Evolutionary conservation across 345 rosid genomes (phyloP).

Genomic region (Draba incana): DNA sequence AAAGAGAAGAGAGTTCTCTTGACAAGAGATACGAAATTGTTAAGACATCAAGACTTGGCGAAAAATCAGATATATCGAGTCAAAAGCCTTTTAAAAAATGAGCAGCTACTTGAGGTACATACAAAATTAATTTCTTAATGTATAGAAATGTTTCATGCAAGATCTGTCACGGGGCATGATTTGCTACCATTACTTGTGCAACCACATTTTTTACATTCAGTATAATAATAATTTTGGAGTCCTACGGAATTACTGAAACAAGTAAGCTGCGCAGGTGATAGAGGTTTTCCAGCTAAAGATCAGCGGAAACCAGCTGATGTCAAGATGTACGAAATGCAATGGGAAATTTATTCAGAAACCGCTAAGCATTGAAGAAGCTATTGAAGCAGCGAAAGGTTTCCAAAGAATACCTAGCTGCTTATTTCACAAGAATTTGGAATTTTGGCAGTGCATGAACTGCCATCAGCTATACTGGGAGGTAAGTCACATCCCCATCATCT

Average conservation of each 20-base stretch:
- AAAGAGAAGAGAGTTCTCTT: constrained; percentile 81
- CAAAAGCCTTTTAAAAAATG: constrained; percentile 83
- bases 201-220: not conserved
- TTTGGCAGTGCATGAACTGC: constrained; percentile 98
- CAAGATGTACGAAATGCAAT: constrained; percentile 95
- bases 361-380: constrained; percentile 75
- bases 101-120: constrained; percentile 89
- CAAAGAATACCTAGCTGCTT: constrained; percentile 87
- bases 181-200: not conserved
- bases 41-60: constrained; percentile 76
- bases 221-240: not conserved
- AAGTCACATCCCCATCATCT: constrained; percentile 10
- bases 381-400: constrained; percentile 93
- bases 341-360: constrained; percentile 92
- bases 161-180: too few species aligned
- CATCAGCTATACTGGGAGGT: constrained; percentile 99
- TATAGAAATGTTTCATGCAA: too few species aligned
- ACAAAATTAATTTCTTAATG: not conserved
- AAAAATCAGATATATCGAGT: constrained; percentile 78
- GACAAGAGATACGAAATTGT: constrained; percentile 85
- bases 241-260: constrained; percentile 21
- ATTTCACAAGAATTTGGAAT: constrained; percentile 80
- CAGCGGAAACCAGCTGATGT: constrained; percentile 76
- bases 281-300: constrained; percentile 70
- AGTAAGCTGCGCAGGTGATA: constrained; percentile 59